These are phyloP conservation scores for Alliaria petiolata DNA, from an alignment of 345 rosid species.

Conservation along the genomic window DNA sequence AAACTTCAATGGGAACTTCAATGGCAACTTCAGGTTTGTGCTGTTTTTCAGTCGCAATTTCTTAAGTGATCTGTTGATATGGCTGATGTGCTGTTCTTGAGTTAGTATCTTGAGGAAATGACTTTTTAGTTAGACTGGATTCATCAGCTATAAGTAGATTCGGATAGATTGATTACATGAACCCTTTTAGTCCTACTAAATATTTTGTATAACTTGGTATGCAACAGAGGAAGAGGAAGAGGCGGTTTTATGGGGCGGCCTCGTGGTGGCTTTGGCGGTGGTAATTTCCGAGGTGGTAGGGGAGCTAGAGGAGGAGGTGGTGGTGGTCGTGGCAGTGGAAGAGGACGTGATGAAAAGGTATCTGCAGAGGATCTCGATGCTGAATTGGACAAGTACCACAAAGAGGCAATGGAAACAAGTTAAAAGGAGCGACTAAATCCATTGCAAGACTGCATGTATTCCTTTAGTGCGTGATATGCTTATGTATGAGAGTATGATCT, in stretches of 20 bases:
- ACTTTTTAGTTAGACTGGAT: neutral
- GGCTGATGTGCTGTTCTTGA: neutral
- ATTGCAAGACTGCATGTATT: slow-evolving; percentile 9
- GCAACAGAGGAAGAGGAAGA: slow-evolving; percentile 40
- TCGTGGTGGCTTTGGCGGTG: slow-evolving; percentile 37
- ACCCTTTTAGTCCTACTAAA: neutral
- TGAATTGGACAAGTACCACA: slow-evolving; percentile 56
- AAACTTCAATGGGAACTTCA: slow-evolving; percentile 17
- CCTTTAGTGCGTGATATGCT: slow-evolving; percentile 18
- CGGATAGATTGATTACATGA: neutral
- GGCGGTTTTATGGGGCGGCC: slow-evolving; percentile 38
- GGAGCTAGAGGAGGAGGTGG: slow-evolving; percentile 34
- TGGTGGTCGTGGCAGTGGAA: slow-evolving; percentile 36
- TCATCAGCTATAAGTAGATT: neutral
- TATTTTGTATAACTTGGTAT: neutral
- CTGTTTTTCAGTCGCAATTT: too few species aligned
- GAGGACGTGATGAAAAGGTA: slow-evolving; percentile 35
- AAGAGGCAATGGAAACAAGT: slow-evolving; percentile 45
- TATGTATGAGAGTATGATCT: slow-evolving; percentile 25
- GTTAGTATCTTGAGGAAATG: neutral
- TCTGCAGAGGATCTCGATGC: slow-evolving; percentile 64
- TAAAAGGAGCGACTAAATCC: slow-evolving; percentile 3
- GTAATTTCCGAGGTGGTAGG: slow-evolving; percentile 34
- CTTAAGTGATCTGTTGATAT: neutral
- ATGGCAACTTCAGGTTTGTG: slow-evolving; percentile 28